Conservation (phyloP, 2,329 filamentous ascomycete species). For the Aspergillus fumigatus region DNA sequence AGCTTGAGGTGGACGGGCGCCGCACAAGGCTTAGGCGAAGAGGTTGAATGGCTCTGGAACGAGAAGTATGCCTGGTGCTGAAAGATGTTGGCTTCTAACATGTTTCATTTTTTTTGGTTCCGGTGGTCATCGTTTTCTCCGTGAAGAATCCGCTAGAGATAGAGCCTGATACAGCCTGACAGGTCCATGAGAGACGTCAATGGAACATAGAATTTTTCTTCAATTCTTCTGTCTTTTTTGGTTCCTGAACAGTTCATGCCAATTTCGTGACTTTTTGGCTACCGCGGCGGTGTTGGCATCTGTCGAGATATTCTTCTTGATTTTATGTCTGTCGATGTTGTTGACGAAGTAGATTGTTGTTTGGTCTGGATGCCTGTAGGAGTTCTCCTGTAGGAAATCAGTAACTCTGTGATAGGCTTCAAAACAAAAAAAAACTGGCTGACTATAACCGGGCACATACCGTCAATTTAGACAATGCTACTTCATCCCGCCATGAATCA, state of each 20-base stretch:
- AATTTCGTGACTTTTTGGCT: slow-evolving; percentile 37
- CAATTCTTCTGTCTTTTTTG: slow-evolving; percentile 29
- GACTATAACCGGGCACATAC: slow-evolving; percentile 16
- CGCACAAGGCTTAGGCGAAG: slow-evolving; percentile 30
- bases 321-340: slow-evolving; percentile 26
- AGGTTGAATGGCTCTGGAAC: slow-evolving; percentile 45
- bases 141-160: slow-evolving; percentile 2
- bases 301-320: slow-evolving; percentile 20
- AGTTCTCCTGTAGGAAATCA: slow-evolving; percentile 22
- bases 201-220: slow-evolving; percentile 14
- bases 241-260: slow-evolving; percentile 42
- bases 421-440: neutral
- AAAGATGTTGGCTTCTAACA: slow-evolving; percentile 7
- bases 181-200: slow-evolving; percentile 10
- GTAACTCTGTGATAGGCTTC: slow-evolving; percentile 1
- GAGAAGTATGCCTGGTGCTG: slow-evolving; percentile 50
- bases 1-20: slow-evolving; percentile 46
- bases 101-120: slow-evolving; percentile 5
- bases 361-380: slow-evolving; percentile 32
- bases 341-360: slow-evolving; percentile 35
- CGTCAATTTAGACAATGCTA: slow-evolving; percentile 28
- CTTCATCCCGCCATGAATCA: slow-evolving; percentile 39
- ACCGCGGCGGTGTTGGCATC: slow-evolving; percentile 20
- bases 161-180: slow-evolving; percentile 11
- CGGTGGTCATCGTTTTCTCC: slow-evolving; percentile 4